Percentiles rank a stretch among this genome's conserved stretches.
phyloP scores from a whole-genome alignment of 148 eudicot species.

The Oxyria digyna region DNA sequence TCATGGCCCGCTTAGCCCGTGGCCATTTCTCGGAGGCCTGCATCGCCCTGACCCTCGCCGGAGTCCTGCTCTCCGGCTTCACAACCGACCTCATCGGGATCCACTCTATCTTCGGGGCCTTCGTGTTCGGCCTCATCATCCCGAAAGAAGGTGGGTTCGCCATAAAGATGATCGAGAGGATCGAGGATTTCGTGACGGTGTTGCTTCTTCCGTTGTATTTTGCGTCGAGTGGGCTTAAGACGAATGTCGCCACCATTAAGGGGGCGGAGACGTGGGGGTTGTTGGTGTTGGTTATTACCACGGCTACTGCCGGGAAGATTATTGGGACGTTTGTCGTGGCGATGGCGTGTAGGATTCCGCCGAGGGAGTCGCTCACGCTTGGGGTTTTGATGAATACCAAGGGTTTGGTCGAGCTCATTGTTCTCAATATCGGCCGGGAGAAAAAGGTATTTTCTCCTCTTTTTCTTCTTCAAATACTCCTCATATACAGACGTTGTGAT shows the following conservation, averaged over 20 bases:
- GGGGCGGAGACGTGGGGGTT: constrained; percentile 39
- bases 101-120: constrained; percentile 45
- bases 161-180: constrained; percentile 18
- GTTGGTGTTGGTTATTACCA: constrained; percentile 24
- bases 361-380: constrained; percentile 27
- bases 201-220: constrained; percentile 35
- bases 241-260: constrained; percentile 30
- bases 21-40: constrained; percentile 19
- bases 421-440: constrained; percentile 43
- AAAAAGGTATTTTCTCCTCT: constrained; percentile 22
- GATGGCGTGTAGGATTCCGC: constrained; percentile 17
- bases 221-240: constrained; percentile 46
- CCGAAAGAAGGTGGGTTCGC: constrained; percentile 33
- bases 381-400: constrained; percentile 49
- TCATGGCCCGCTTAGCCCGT: constrained; percentile 15
- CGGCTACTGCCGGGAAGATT: constrained; percentile 36
- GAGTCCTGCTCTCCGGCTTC: constrained; percentile 32
- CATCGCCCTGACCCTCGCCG: constrained; percentile 22
- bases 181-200: constrained; percentile 36
- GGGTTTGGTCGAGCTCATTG: constrained; percentile 46
- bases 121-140: constrained; percentile 29
- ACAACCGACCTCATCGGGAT: constrained; percentile 40
- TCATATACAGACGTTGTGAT: background rate
- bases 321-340: constrained; percentile 31
- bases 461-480: background rate